Percentiles rank a stretch among this genome's conserved stretches.
Conservation (phyloP, 495 filamentous ascomycete genomes). For the Friedmanniomyces simplex region DNA sequence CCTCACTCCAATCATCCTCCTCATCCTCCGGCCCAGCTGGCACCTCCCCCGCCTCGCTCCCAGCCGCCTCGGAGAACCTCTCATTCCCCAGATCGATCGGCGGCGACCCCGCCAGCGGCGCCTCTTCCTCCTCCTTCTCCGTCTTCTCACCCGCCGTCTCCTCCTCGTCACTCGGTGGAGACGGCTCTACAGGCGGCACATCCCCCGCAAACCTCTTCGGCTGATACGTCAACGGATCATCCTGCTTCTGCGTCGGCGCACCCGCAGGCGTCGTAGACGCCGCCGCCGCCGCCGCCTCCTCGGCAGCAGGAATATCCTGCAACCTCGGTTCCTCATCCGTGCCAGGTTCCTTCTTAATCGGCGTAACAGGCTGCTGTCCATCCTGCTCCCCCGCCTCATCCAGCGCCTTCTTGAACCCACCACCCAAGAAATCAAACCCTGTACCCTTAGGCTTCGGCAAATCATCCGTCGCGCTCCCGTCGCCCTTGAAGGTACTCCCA, state of each 20-base stretch:
- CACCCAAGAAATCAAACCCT: slow-evolving; percentile 32
- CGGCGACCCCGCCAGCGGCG: slow-evolving; percentile 55
- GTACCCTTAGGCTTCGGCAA: slow-evolving; percentile 38
- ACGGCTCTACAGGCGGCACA: slow-evolving; percentile 23
- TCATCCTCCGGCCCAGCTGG: slow-evolving; percentile 14
- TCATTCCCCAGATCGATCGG: slow-evolving; percentile 28
- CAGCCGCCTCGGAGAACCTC: slow-evolving; percentile 18
- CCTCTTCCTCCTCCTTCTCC: slow-evolving; percentile 23
- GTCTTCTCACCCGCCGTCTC: not conserved
- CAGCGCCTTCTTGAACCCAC: slow-evolving; percentile 47
- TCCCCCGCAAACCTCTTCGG: slow-evolving; percentile 4
- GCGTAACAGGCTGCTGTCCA: slow-evolving; percentile 25
- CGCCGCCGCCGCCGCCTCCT: not conserved
- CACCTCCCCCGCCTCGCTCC: slow-evolving; percentile 8
- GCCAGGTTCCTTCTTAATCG: slow-evolving; percentile 48
- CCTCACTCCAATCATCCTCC: not conserved
- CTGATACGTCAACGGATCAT: slow-evolving; percentile 1
- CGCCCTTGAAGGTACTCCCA: slow-evolving; percentile 69
- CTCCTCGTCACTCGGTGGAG: not conserved
- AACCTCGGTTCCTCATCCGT: slow-evolving; percentile 41
- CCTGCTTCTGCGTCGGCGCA: not conserved
- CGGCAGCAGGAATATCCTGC: slow-evolving; percentile 23
- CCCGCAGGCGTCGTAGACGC: slow-evolving; percentile 43
- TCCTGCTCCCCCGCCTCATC: slow-evolving; percentile 27
- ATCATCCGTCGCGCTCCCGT: slow-evolving; percentile 54